These are phyloP conservation scores for Xerophyta viscosa DNA, from an alignment of 106 monocot species.

Conservation along the genomic window DNA sequence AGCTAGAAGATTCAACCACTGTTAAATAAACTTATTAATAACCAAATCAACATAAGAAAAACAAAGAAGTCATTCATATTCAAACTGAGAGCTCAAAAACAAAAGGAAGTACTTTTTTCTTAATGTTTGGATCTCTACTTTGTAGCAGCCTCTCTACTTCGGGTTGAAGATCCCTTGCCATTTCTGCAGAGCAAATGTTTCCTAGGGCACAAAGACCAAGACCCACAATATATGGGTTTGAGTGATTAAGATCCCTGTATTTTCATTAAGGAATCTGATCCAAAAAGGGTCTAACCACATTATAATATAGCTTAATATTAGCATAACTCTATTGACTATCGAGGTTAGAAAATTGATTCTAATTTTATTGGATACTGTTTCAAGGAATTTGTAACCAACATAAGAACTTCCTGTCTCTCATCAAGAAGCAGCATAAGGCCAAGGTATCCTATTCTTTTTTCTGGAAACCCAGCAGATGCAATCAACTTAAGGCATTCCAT, in stretches of 20 bases:
- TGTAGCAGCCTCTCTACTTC: slow-evolving; percentile 91
- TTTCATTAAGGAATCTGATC: slow-evolving; percentile 41
- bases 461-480: slow-evolving; percentile 87
- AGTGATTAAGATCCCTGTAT: slow-evolving; percentile 96
- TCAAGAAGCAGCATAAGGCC: slow-evolving; percentile 99
- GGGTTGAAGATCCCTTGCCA: slow-evolving; percentile 97
- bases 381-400: slow-evolving; percentile 98
- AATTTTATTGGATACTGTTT: slow-evolving; percentile 81
- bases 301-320: no score
- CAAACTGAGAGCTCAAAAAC: slow-evolving; percentile 7
- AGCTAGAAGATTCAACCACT: no score
- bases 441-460: slow-evolving; percentile 94
- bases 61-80: background rate
- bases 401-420: slow-evolving; percentile 99
- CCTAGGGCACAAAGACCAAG: slow-evolving; percentile 98
- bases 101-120: slow-evolving; percentile 75
- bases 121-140: slow-evolving; percentile 88
- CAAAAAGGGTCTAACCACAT: no score
- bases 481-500: slow-evolving; percentile 99
- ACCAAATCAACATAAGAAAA: no score
- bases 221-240: slow-evolving; percentile 89
- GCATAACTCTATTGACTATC: no score
- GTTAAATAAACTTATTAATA: no score
- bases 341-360: no score
- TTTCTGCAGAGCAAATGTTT: slow-evolving; percentile 98